Conservation (phyloP, 179 eudicot genomes). For the Camellia oleifera region DNA sequence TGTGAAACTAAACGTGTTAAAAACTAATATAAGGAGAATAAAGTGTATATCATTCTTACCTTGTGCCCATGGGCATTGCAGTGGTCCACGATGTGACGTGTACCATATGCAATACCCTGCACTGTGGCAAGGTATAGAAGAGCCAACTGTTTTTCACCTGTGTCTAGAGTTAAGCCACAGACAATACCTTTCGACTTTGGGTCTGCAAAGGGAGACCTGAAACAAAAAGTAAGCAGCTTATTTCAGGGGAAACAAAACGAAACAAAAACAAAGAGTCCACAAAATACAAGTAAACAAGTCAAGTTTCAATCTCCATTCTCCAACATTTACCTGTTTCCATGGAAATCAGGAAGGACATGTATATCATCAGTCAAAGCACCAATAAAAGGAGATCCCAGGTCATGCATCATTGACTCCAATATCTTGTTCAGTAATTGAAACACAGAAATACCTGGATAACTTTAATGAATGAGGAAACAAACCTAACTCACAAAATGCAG, state of each 20-base stretch:
- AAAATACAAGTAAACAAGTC: not conserved
- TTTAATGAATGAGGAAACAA: not conserved
- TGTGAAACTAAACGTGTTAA: not conserved
- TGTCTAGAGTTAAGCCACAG: constrained; percentile 86
- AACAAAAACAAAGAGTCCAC: not conserved
- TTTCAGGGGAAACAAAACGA: no score
- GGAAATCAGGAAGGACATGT: constrained; percentile 94
- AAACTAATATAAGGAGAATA: not conserved
- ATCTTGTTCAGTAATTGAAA: constrained; percentile 71
- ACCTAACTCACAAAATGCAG: not conserved
- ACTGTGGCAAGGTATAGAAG: constrained; percentile 88
- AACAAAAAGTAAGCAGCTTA: constrained; percentile 16
- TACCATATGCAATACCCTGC: constrained; percentile 96
- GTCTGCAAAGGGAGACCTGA: constrained; percentile 95
- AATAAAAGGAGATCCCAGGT: constrained; percentile 54
- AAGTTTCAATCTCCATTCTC: not conserved
- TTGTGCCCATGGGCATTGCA: constrained; percentile 95
- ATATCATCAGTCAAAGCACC: constrained; percentile 79
- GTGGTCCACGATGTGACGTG: constrained; percentile 94
- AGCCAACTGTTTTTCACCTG: constrained; percentile 87
- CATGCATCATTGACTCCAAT: constrained; percentile 65
- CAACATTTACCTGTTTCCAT: constrained; percentile 77
- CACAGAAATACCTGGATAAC: constrained; percentile 55
- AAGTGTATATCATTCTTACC: constrained; percentile 38
- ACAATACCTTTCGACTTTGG: constrained; percentile 85